Base-by-base conservation (phyloP, 352 stramenopile genomes). In the Pythium aquatile region DNA sequence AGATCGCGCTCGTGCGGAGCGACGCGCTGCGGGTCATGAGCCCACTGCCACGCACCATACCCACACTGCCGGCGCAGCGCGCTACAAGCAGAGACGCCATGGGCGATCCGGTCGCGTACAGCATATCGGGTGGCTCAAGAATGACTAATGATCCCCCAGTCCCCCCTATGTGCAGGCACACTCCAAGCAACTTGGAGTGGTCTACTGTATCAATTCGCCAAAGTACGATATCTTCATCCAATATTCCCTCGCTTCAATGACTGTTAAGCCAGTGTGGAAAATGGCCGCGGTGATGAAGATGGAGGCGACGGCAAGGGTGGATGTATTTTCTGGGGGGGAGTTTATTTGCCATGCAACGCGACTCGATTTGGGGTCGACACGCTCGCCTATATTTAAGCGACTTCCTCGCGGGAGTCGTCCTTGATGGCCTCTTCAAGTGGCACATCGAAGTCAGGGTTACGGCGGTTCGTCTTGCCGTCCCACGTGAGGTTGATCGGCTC, bases 371-470 rank as follows among this genome's bases (percentile, higher is more conserved):
- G 5, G 32, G 49, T 40, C 53, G 16, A 58, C 35, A 29, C 32
- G 53, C 53, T 49, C 42, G 42, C 42, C 42, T 49, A 49, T 49
- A 49, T 54, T 66, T 71, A 67, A 40, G 60, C 66, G 26, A 69
- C 56, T 9, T 73, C 51, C 61, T 73, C 67, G 54, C 46, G 62
- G 55, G 68, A 71, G 70, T 74, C 77, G 54, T 73, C 57, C 76
- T 87, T 90, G 37, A 86, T 57, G 14, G 83, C 86, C 61, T 91
- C 68, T 55, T 93, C 81, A 42, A 92, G 58, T 14, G 83, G 82
- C 44, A 93, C 78, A 65, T 93, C 81, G 56, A 95, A 95, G 68
- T 83, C 79, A 62, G 87, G 87, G 75, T 95, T 95, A 63, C 87
- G 83, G 42, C 87, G 87, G 26, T 87, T 28, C 40, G 76, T 88